Evolutionary conservation across 1,284 basidiomycete species (phyloP).

Genomic region (Xerocomus nothofagi): DNA sequence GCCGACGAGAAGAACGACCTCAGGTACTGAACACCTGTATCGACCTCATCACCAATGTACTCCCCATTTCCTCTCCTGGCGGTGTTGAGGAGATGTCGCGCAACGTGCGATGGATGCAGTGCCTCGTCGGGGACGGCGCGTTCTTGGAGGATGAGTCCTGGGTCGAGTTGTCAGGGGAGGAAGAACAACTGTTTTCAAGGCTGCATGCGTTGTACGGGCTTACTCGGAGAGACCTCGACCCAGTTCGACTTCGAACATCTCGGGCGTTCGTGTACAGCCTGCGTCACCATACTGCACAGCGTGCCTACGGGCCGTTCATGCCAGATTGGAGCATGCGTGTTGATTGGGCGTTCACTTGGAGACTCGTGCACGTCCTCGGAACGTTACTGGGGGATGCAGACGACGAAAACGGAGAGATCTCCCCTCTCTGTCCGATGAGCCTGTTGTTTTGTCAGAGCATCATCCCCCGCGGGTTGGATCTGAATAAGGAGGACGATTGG

Average conservation of each 20-base stretch:
- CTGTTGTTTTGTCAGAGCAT: slow-evolving; percentile 54
- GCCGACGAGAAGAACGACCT: slow-evolving; percentile 43
- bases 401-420: slow-evolving; percentile 29
- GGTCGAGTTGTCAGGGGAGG: slow-evolving; percentile 36
- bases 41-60: slow-evolving; percentile 43
- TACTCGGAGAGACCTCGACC: slow-evolving; percentile 42
- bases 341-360: slow-evolving; percentile 61
- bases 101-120: slow-evolving; percentile 55
- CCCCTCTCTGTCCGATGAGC: slow-evolving; percentile 49
- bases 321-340: slow-evolving; percentile 44
- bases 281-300: slow-evolving; percentile 50
- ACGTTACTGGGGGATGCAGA: slow-evolving; percentile 48
- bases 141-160: slow-evolving; percentile 44
- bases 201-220: slow-evolving; percentile 59
- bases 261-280: slow-evolving; percentile 61
- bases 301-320: slow-evolving; percentile 58
- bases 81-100: slow-evolving; percentile 39
- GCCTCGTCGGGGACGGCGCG: slow-evolving; percentile 40
- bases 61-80: slow-evolving; percentile 36
- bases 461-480: slow-evolving; percentile 40
- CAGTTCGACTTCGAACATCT: slow-evolving; percentile 38
- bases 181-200: slow-evolving; percentile 45
- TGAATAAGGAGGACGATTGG: slow-evolving; percentile 54
- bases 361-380: slow-evolving; percentile 56
- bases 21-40: slow-evolving; percentile 48